These are phyloP conservation scores for Isatis lusitanica DNA, from an alignment of 441 rosid genomes.

Conservation along the genomic window DNA sequence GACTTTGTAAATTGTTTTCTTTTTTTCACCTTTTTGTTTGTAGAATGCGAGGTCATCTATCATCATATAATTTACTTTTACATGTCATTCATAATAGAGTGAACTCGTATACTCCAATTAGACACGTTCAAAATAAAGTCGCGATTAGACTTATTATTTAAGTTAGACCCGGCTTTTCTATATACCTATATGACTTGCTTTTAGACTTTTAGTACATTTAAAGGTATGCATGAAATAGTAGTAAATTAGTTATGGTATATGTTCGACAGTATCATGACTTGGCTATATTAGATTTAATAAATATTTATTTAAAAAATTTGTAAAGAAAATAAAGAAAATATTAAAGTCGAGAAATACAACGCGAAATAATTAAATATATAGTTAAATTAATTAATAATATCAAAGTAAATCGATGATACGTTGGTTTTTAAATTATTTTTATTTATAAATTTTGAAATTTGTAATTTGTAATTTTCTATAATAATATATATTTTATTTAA, in stretches of 20 bases:
- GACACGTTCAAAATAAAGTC: background rate
- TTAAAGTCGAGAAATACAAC: too few species aligned
- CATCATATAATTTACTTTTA: slow-evolving; percentile 18
- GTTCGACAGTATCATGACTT: too few species aligned
- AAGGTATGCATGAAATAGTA: background rate
- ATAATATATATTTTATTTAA: background rate
- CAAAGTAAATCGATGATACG: too few species aligned
- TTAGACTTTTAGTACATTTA: background rate
- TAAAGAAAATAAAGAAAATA: too few species aligned
- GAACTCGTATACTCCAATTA: slow-evolving; percentile 7
- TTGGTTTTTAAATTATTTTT: too few species aligned
- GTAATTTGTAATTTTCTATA: too few species aligned
- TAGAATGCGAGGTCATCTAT: slow-evolving; percentile 6
- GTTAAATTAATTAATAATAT: too few species aligned
- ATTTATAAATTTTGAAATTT: too few species aligned
- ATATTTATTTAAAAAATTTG: too few species aligned
- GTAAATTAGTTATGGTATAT: background rate
- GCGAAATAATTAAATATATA: too few species aligned
- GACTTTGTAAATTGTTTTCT: background rate
- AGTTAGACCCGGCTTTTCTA: background rate
- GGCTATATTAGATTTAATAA: too few species aligned
- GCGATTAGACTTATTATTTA: background rate
- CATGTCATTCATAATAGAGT: background rate
- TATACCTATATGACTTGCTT: background rate
- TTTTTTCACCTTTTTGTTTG: background rate